phyloP scores from a whole-genome alignment of 148 eudicot species.

The Arbutus unedo region DNA sequence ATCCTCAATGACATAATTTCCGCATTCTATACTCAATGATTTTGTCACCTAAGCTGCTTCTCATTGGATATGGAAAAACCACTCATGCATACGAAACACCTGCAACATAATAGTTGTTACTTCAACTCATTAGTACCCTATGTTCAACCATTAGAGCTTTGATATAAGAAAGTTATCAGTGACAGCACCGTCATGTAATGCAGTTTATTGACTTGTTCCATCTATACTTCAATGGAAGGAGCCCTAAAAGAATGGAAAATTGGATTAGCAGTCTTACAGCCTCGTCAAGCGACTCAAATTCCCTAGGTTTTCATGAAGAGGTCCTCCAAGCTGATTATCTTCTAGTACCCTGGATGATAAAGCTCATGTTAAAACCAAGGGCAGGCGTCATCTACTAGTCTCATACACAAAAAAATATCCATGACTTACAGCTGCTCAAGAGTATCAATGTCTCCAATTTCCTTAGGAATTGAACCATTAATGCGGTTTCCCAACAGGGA shows the following conservation, averaged over 20 bases:
- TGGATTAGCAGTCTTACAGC: conserved; percentile 40
- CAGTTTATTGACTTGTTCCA: background rate
- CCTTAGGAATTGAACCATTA: conserved; percentile 60
- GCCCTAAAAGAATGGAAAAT: background rate
- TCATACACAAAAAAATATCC: background rate
- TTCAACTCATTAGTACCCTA: background rate
- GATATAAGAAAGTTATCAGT: background rate
- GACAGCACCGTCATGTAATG: background rate
- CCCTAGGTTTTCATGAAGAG: conserved; percentile 60
- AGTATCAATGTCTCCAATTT: conserved; percentile 68
- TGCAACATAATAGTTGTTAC: background rate
- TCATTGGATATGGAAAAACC: background rate
- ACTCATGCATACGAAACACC: background rate
- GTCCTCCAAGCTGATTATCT: conserved; percentile 60
- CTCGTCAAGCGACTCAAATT: conserved; percentile 49
- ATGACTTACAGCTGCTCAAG: conserved; percentile 53
- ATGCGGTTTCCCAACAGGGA: conserved; percentile 39
- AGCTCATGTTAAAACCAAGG: background rate
- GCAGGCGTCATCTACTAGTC: background rate
- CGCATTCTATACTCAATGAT: background rate
- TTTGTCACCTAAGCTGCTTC: background rate
- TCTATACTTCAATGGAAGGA: background rate
- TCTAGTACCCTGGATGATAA: conserved; percentile 45
- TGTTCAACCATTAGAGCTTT: background rate
- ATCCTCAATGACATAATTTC: background rate